phyloP scores from a whole-genome alignment of 169 alveolate species.

The Eimeria nieschulzi region DNA sequence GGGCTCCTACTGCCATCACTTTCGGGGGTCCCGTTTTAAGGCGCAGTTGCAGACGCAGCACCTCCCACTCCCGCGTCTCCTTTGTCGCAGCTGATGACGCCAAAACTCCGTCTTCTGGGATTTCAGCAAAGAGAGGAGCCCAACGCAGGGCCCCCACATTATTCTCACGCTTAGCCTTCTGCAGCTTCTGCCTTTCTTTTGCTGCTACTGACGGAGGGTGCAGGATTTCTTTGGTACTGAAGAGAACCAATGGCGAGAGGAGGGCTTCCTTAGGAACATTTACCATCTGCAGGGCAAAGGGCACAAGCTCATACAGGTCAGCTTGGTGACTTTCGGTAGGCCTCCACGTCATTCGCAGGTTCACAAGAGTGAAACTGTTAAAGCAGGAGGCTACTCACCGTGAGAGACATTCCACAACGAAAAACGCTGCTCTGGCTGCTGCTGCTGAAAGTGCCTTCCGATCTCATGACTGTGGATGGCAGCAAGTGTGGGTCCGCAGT shows the following conservation, averaged over 20 bases:
- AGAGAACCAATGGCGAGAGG: slow-evolving; percentile 23
- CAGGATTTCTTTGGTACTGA: neutral
- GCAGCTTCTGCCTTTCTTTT: neutral
- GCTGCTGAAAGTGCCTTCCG: slow-evolving; percentile 14
- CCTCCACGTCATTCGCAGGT: too few relatives aligned
- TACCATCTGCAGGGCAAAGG: slow-evolving; percentile 11
- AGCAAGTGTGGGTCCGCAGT: slow-evolving; percentile 33
- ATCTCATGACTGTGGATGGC: neutral
- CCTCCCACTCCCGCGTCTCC: slow-evolving; percentile 11
- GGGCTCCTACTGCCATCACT: neutral
- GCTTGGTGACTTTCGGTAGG: too few relatives aligned
- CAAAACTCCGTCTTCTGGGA: neutral
- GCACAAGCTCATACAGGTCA: neutral
- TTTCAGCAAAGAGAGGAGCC: slow-evolving; percentile 27
- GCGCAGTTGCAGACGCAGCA: slow-evolving; percentile 49
- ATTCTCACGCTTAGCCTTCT: neutral
- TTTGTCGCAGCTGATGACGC: neutral
- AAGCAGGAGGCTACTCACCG: neutral
- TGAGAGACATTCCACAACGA: neutral
- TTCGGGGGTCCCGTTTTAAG: neutral
- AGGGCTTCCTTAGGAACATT: slow-evolving; percentile 14
- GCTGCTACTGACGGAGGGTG: neutral
- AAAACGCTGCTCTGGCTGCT: neutral
- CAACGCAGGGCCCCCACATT: slow-evolving; percentile 13
- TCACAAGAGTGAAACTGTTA: too few relatives aligned